Conservation (phyloP, 140 eudicot species). For the Stevia rebaudiana region DNA sequence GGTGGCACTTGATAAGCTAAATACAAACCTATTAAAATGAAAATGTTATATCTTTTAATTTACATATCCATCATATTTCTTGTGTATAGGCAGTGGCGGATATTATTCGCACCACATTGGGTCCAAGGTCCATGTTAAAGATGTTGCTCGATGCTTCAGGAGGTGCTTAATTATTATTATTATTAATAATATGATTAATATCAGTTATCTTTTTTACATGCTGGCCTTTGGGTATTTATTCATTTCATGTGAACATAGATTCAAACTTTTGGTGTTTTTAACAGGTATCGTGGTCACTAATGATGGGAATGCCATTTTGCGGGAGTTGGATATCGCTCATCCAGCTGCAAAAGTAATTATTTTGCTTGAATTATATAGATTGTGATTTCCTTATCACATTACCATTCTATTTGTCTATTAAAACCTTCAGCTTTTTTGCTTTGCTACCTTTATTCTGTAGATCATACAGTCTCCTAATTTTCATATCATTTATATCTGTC, state of each 20-base stretch:
- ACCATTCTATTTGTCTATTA: not conserved
- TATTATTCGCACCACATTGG: conserved; percentile 80
- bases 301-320: conserved; percentile 94
- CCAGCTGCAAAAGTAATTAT: conserved; percentile 92
- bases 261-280: not conserved
- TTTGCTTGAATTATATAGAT: not conserved
- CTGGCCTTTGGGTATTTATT: not conserved
- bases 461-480: not conserved
- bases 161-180: conserved; percentile 34
- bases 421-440: not conserved
- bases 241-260: not conserved
- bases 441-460: not conserved
- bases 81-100: conserved; percentile 76
- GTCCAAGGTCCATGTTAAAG: conserved; percentile 89
- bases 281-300: conserved; percentile 95
- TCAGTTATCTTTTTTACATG: not conserved
- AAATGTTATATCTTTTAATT: not conserved
- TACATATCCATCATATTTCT: not conserved
- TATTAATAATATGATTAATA: no score
- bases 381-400: not conserved
- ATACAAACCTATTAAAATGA: not conserved
- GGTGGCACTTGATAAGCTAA: not conserved
- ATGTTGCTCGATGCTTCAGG: conserved; percentile 90
- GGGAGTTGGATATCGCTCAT: conserved; percentile 95
- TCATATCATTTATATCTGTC: not conserved